Evolutionary conservation across 306 rosid species (phyloP).

Genomic region (Fragaria ananassa): DNA sequence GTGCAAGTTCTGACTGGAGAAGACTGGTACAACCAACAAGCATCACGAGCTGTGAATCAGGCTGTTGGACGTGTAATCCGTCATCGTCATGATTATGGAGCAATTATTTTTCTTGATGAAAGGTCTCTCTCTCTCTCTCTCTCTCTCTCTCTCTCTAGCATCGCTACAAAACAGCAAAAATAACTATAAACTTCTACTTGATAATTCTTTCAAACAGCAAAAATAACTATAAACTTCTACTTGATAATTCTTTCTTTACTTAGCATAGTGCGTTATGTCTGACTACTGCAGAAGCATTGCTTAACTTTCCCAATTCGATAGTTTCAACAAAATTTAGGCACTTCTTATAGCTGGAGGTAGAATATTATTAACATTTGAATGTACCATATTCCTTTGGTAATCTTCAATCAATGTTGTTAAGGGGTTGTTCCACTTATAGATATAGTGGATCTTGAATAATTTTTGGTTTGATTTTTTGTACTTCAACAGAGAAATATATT

Average conservation of each 20-base stretch:
- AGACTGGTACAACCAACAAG: slow-evolving; percentile 96
- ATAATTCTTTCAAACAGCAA: not conserved
- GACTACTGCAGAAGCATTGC: not conserved
- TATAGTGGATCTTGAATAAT: not conserved
- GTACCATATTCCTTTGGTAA: not conserved
- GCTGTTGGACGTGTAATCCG: slow-evolving; percentile 98
- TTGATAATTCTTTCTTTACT: not conserved
- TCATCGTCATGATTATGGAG: slow-evolving; percentile 95
- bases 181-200: not conserved
- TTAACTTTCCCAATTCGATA: not conserved
- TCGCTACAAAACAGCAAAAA: not conserved
- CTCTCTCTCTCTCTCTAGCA: not conserved
- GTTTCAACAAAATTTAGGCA: not conserved
- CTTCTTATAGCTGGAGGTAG: not conserved
- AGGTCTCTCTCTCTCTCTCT: slow-evolving; percentile 38
- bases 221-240: not conserved
- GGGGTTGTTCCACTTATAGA: not conserved
- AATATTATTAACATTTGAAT: not conserved
- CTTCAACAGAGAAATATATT: not conserved
- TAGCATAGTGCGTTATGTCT: not conserved
- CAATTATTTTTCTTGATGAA: slow-evolving; percentile 87
- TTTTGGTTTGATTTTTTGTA: not conserved
- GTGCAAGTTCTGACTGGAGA: slow-evolving; percentile 69
- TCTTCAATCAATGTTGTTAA: not conserved
- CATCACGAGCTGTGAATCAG: slow-evolving; percentile 93